Evolutionary conservation across 805 yeast genomes (phyloP), one percentile per base, ranked within the genome.

Genomic region (Metschnikowia gelsemii): DNA sequence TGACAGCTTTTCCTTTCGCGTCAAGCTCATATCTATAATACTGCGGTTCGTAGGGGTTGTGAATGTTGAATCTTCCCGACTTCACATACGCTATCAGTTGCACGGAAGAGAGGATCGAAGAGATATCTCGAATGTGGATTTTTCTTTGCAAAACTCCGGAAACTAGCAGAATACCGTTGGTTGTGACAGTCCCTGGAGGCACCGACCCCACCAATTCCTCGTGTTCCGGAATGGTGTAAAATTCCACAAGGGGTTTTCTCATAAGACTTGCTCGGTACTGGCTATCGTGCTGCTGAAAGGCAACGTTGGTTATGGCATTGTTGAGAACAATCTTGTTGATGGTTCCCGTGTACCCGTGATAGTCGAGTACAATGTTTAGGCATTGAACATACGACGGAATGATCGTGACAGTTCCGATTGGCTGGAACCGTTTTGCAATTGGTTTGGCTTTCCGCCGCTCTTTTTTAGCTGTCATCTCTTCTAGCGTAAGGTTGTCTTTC

Each of bases 1-100:
- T 54, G 19, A 58, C 47, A 13, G 45, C 39, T 6, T 49, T 36
- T 0, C 64, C 61, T 7, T 38, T 34, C 3, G 34, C 44, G 38
- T 56, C 60, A 5, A 58, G 35, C 44, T 63, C 68, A 44, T 51
- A 57, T 21, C 68, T 50, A 19, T 54, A 52, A 38, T 54, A 58
- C 37, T 63, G 66, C 13, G 64, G 63, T 42, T 63, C 66, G 38
- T 63, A 63, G 5, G 68, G 68, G 13, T 43, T 51, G 25, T 50
- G 45, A 16, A 45, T 29, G 21, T 43, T 42, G 46, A 51, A 62
- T n/a, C 49, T 47, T 2, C 51, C 32, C 17, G 57, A 54, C 14
- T 50, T 49, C 32, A 53, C 52, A 47, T 62, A 62, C 8, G 47
- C 47, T 11, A 62, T 49, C 48, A 50, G 51, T n/a, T 52, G 29